These are phyloP conservation scores for Penicillium polonicum DNA, from an alignment of 2,329 filamentous ascomycete species.

Conservation along the genomic window DNA sequence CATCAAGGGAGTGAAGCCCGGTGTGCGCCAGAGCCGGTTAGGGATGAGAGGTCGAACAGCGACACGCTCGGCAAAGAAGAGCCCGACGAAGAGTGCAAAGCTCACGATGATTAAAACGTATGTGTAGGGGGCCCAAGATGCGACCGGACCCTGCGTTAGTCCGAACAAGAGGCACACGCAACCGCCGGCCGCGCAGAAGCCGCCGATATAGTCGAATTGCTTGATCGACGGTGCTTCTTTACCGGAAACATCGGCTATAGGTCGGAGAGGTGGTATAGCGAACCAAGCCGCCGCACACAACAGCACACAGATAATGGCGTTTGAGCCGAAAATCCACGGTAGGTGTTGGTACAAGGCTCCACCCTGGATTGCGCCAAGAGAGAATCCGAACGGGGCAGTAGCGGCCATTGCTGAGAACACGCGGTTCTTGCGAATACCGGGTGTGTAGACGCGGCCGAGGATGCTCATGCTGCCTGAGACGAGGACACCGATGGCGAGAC, in stretches of 20 bases:
- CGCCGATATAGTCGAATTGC: conserved; percentile 43
- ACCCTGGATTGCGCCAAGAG: conserved; percentile 46
- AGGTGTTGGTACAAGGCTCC: conserved; percentile 43
- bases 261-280: conserved; percentile 41
- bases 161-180: conserved; percentile 58
- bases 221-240: conserved; percentile 31
- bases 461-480: conserved; percentile 52
- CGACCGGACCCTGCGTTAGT: conserved; percentile 54
- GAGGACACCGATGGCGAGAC: conserved; percentile 51
- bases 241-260: conserved; percentile 30
- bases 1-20: conserved; percentile 46
- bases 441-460: conserved; percentile 47
- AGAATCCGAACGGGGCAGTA: conserved; percentile 47
- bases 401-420: conserved; percentile 52
- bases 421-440: conserved; percentile 49
- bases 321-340: conserved; percentile 47
- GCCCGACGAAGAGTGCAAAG: conserved; percentile 45
- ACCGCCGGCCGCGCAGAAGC: conserved; percentile 48
- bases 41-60: conserved; percentile 49
- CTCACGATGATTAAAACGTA: conserved; percentile 50
- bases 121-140: conserved; percentile 52
- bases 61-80: conserved; percentile 49
- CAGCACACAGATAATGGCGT: conserved; percentile 41
- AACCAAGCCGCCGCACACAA: conserved; percentile 41
- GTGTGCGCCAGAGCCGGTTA: conserved; percentile 44